phyloP scores from a whole-genome alignment of 129 eudicot species.

The Helianthus tuberosus region DNA sequence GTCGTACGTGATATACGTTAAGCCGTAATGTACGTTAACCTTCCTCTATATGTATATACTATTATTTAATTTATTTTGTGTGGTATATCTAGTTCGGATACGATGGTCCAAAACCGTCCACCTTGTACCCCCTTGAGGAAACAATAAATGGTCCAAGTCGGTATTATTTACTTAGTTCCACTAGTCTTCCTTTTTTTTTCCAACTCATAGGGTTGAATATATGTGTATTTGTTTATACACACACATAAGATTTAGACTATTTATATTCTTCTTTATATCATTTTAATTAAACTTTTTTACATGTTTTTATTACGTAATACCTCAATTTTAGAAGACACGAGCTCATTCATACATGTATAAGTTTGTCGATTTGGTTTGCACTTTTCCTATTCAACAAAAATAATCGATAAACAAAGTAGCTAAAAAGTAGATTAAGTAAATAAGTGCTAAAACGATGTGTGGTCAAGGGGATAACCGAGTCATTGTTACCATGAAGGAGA shows the following conservation, averaged over 20 bases:
- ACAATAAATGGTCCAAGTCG: conserved; percentile 35
- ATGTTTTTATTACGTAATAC: background rate
- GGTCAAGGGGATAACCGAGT: no score
- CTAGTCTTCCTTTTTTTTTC: background rate
- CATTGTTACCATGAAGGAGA: no score
- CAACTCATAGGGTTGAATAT: conserved; percentile 18
- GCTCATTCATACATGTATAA: background rate
- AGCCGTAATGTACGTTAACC: no score
- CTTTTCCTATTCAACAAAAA: background rate
- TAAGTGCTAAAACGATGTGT: no score
- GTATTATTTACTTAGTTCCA: conserved; percentile 20
- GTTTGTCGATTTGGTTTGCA: background rate
- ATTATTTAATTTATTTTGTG: background rate
- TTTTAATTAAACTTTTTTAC: background rate
- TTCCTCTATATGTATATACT: no score
- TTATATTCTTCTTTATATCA: background rate
- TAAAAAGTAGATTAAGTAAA: background rate
- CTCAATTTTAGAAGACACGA: background rate
- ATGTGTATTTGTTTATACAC: conserved; percentile 1
- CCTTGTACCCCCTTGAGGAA: conserved; percentile 32
- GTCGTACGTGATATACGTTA: no score
- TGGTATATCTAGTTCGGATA: conserved; percentile 9
- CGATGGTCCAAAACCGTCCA: conserved; percentile 38
- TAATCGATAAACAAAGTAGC: no score
- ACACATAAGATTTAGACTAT: background rate